Percentiles rank a stretch among this genome's conserved stretches.
Conservation (phyloP, 345 rosid genomes). For the Citrus cavaleriei region DNA sequence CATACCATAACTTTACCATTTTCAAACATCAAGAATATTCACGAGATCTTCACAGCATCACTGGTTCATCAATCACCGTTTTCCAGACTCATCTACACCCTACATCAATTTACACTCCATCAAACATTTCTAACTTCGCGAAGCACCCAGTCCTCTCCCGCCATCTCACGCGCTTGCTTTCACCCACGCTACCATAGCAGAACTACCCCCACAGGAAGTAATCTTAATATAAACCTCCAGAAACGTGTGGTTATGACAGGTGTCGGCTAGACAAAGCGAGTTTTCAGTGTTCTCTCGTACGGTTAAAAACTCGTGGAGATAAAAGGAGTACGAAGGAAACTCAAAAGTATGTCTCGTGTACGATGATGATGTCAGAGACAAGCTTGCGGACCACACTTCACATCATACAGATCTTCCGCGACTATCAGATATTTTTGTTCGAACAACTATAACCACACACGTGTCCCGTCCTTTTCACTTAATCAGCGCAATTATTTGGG, state of each 20-base stretch:
- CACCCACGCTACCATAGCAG: too few species aligned
- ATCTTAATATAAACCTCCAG: too few species aligned
- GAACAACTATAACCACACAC: neutral
- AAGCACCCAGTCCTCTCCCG: neutral
- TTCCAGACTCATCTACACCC: slow-evolving; percentile 6
- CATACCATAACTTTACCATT: neutral
- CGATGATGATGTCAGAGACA: neutral
- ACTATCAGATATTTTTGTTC: slow-evolving; percentile 7
- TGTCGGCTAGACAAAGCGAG: too few species aligned
- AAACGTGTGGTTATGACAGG: too few species aligned
- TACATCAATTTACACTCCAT: neutral
- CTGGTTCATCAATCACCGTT: neutral
- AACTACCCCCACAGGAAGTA: neutral
- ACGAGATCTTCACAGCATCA: neutral
- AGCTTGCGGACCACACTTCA: neutral
- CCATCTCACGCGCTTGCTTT: neutral
- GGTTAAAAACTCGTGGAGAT: neutral
- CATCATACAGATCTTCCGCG: neutral
- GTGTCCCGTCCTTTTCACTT: neutral
- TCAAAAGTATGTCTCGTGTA: neutral
- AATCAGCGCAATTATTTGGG: neutral
- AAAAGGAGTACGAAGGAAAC: neutral
- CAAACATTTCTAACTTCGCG: neutral
- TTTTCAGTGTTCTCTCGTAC: neutral
- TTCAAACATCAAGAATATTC: neutral